Percentiles rank a stretch among this genome's conserved stretches.
phyloP scores from a whole-genome alignment of 2,329 filamentous ascomycete species.

The Alternaria novae-zelandiae region DNA sequence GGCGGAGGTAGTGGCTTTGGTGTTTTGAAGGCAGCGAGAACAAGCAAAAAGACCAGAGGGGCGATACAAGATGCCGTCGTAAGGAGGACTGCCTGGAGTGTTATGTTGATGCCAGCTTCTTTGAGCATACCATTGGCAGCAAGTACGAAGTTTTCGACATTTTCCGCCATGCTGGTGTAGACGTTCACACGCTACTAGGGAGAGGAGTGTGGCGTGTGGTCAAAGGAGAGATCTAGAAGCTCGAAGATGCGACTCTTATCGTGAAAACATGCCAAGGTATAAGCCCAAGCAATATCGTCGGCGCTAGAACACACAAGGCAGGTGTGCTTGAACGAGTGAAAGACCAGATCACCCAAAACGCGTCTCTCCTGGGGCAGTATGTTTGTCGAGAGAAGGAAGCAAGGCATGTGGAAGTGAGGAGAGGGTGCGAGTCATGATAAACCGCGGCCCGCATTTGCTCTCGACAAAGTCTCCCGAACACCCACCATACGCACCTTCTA shows the following conservation, averaged over 20 bases:
- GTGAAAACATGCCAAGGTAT: constrained; percentile 15
- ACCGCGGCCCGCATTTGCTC: constrained; percentile 20
- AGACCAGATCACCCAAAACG: neutral
- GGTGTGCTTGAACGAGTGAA: constrained; percentile 4
- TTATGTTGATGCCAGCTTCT: constrained; percentile 18
- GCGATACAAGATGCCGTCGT: constrained; percentile 21
- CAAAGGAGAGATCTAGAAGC: neutral
- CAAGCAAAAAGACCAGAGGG: constrained; percentile 29
- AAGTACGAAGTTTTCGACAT: constrained; percentile 23
- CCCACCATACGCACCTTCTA: neutral
- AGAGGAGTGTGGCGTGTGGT: constrained; percentile 5
- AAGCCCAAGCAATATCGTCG: constrained; percentile 1
- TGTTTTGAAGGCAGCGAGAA: constrained; percentile 31
- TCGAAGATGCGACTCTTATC: constrained; percentile 21
- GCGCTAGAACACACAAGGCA: constrained; percentile 20
- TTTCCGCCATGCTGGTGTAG: constrained; percentile 21
- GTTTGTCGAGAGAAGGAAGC: neutral
- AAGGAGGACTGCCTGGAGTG: constrained; percentile 24
- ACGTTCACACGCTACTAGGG: neutral
- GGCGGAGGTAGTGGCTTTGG: constrained; percentile 34
- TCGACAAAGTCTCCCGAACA: constrained; percentile 26
- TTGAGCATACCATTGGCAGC: constrained; percentile 14
- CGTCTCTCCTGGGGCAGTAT: neutral
- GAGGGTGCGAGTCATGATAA: constrained; percentile 35
- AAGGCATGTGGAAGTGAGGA: constrained; percentile 11